These are phyloP conservation scores for Tylopilus microsporus DNA, from an alignment of 1,284 basidiomycete species.

Conservation along the genomic window DNA sequence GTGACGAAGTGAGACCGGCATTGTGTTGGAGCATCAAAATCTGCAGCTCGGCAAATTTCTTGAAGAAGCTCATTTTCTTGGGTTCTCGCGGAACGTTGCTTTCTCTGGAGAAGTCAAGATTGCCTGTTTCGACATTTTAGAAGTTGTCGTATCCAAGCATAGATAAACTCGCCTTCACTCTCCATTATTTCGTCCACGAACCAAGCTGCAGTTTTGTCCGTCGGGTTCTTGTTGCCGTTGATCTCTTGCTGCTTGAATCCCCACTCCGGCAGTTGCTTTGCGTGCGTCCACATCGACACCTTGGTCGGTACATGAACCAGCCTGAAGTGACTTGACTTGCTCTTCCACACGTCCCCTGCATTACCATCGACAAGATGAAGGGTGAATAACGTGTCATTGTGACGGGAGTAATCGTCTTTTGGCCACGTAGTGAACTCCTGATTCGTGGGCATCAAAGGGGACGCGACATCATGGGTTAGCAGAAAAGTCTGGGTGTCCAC, in stretches of 20 bases:
- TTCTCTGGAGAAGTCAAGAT: constrained; percentile 16
- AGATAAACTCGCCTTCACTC: constrained; percentile 55
- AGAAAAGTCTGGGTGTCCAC: constrained; percentile 80
- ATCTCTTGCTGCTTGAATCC: constrained; percentile 96
- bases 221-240: constrained; percentile 93
- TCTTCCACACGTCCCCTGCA: constrained; percentile 81
- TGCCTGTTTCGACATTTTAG: constrained; percentile 12
- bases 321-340: constrained; percentile 86
- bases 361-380: constrained; percentile 68
- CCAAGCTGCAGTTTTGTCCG: constrained; percentile 85
- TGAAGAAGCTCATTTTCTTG: constrained; percentile 86
- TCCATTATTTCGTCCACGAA: constrained; percentile 78
- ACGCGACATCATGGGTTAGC: constrained; percentile 96
- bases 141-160: background rate
- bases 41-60: constrained; percentile 92
- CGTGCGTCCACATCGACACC: constrained; percentile 92
- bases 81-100: constrained; percentile 56
- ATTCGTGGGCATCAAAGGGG: constrained; percentile 94
- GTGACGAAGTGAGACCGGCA: constrained; percentile 87
- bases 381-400: constrained; percentile 86
- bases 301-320: constrained; percentile 85
- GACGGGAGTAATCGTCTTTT: constrained; percentile 63
- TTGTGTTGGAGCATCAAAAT: constrained; percentile 97
- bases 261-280: constrained; percentile 87
- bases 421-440: constrained; percentile 95